Evolutionary conservation across 805 yeast species (phyloP).

Genomic region (Candida rishiriensis): DNA sequence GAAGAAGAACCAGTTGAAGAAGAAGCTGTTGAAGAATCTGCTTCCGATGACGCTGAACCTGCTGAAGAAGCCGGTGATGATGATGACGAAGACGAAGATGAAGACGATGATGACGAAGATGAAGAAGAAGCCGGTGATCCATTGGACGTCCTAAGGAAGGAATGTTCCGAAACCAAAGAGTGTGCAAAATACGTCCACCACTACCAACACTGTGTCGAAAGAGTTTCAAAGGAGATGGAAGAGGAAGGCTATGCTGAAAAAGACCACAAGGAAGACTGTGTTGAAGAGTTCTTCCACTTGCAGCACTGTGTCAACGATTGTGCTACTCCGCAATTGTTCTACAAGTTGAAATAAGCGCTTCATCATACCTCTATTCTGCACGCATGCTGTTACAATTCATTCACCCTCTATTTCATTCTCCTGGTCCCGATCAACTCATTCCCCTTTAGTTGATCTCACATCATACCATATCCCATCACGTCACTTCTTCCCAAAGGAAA

Average conservation of each 20-base stretch:
- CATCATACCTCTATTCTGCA: neutral
- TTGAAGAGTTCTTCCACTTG: constrained; percentile 96
- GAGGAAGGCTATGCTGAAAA: constrained; percentile 78
- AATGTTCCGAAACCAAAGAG: constrained; percentile 62
- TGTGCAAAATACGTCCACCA: constrained; percentile 80
- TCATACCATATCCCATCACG: too few species aligned
- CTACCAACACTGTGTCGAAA: constrained; percentile 90
- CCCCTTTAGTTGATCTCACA: too few species aligned
- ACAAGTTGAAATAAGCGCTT: constrained; percentile 64
- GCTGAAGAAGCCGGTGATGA: constrained; percentile 47
- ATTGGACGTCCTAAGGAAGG: constrained; percentile 58
- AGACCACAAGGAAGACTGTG: constrained; percentile 92
- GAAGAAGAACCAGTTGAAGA: constrained; percentile 29
- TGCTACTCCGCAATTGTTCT: constrained; percentile 85
- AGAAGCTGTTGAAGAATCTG: constrained; percentile 34
- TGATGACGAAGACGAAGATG: constrained; percentile 35
- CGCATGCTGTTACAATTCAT: neutral
- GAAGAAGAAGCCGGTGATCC: constrained; percentile 66
- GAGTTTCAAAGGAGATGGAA: constrained; percentile 85
- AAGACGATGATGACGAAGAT: constrained; percentile 36
- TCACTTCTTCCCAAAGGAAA: too few species aligned
- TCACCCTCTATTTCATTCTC: neutral
- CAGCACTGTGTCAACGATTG: constrained; percentile 91
- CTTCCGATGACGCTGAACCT: constrained; percentile 47
- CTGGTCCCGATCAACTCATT: too few species aligned